Conservation (phyloP, 306 rosid genomes). For the Cucurbita maxima region DNA sequence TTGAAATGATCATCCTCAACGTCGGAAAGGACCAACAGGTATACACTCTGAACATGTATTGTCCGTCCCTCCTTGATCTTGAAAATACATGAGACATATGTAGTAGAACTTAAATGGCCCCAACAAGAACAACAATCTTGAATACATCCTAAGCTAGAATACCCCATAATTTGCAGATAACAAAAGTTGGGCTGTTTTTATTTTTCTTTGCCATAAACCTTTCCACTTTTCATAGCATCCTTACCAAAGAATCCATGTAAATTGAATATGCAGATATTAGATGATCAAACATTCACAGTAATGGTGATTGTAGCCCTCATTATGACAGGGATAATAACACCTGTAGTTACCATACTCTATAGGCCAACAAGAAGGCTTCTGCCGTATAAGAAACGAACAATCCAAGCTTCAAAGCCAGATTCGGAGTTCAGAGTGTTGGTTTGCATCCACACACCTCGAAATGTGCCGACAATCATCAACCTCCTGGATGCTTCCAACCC, state of each 20-base stretch:
- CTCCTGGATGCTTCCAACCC: slow-evolving; percentile 80
- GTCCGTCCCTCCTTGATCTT: background rate
- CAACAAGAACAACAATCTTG: background rate
- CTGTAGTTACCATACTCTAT: slow-evolving; percentile 41
- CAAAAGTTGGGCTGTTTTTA: background rate
- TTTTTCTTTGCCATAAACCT: background rate
- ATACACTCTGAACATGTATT: background rate
- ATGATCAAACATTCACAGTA: slow-evolving; percentile 64
- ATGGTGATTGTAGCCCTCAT: slow-evolving; percentile 59
- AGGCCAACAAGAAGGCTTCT: slow-evolving; percentile 38
- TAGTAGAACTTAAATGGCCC: background rate
- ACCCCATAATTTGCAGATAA: background rate
- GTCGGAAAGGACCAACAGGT: slow-evolving; percentile 80
- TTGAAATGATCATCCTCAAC: slow-evolving; percentile 76
- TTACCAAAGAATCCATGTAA: background rate
- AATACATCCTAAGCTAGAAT: background rate
- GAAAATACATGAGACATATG: background rate
- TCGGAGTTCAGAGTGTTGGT: slow-evolving; percentile 48
- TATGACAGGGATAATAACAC: slow-evolving; percentile 61
- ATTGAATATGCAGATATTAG: slow-evolving; percentile 44
- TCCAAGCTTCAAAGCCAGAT: slow-evolving; percentile 44
- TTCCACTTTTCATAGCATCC: background rate
- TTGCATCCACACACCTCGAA: slow-evolving; percentile 66
- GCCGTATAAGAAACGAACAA: slow-evolving; percentile 51
- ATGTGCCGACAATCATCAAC: slow-evolving; percentile 77